These are phyloP conservation scores for Aspergillus sp. DNA, from an alignment of 2,329 filamentous ascomycete genomes.

Conservation along the genomic window DNA sequence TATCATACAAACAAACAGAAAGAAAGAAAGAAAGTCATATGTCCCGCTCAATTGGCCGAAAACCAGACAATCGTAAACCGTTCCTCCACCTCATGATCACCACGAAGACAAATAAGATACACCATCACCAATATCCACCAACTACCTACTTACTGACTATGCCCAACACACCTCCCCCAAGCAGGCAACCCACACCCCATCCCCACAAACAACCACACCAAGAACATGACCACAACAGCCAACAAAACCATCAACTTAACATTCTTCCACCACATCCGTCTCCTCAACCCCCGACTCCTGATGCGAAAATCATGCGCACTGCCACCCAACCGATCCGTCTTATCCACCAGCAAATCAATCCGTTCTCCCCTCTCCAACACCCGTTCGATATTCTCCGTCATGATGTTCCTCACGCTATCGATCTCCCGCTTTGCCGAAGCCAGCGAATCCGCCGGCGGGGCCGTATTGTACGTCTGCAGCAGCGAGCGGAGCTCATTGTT, in stretches of 20 bases:
- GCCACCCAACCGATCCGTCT: slow-evolving; percentile 88
- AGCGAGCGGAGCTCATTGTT: slow-evolving; percentile 74
- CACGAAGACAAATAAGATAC: not conserved
- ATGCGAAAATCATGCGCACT: slow-evolving; percentile 89
- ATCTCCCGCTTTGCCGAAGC: slow-evolving; percentile 84
- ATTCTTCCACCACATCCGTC: slow-evolving; percentile 99
- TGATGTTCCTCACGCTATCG: slow-evolving; percentile 86
- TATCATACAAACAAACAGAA: not conserved
- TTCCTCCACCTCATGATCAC: not conserved
- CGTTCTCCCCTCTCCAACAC: slow-evolving; percentile 87
- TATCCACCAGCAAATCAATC: slow-evolving; percentile 91
- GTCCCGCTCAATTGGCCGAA: not conserved
- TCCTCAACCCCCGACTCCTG: slow-evolving; percentile 78
- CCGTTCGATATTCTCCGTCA: slow-evolving; percentile 93
- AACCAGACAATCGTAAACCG: not conserved
- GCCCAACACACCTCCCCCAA: slow-evolving; percentile 47
- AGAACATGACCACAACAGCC: slow-evolving; percentile 66
- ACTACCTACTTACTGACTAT: slow-evolving; percentile 8
- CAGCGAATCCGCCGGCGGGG: slow-evolving; percentile 76
- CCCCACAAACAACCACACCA: slow-evolving; percentile 70
- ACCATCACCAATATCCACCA: not conserved
- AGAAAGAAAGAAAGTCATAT: too few species aligned
- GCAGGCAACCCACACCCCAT: slow-evolving; percentile 71
- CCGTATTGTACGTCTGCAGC: slow-evolving; percentile 83
- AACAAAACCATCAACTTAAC: slow-evolving; percentile 88